A percentile compares a stretch with the other conserved stretches of the same genome.
Evolutionary conservation across 169 alveolate genomes (phyloP).

Genomic region (Prorocentrum cordatum): DNA sequence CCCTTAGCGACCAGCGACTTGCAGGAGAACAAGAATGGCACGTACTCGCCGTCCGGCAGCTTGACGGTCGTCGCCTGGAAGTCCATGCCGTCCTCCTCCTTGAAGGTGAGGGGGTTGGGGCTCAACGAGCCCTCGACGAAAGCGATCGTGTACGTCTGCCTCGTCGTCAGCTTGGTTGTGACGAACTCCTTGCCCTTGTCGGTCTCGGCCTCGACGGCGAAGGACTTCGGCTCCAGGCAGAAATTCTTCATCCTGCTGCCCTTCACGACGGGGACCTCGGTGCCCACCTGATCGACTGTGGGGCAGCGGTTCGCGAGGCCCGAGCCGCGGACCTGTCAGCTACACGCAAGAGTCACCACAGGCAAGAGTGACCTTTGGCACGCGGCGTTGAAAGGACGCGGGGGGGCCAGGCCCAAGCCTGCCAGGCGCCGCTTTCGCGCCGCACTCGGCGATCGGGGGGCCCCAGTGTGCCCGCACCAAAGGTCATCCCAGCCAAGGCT

Average conservation of each 20-base stretch:
- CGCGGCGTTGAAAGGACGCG: too few relatives aligned
- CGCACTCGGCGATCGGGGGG: too few relatives aligned
- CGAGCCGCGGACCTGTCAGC: slow-evolving; percentile 7
- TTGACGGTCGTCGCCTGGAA: slow-evolving; percentile 31
- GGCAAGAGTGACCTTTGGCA: too few relatives aligned
- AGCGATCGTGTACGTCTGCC: slow-evolving; percentile 17
- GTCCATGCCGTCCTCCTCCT: slow-evolving; percentile 49
- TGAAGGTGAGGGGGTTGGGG: background rate
- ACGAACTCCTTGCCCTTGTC: slow-evolving; percentile 23
- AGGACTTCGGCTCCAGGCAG: slow-evolving; percentile 26
- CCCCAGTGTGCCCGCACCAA: too few relatives aligned
- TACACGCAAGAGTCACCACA: too few relatives aligned
- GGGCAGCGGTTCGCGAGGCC: slow-evolving; percentile 49
- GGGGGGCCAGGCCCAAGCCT: too few relatives aligned
- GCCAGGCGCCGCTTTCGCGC: too few relatives aligned
- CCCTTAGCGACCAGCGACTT: slow-evolving; percentile 21
- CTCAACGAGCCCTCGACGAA: slow-evolving; percentile 4
- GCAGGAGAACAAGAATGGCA: background rate
- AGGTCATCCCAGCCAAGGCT: too few relatives aligned
- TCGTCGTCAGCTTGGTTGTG: slow-evolving; percentile 11
- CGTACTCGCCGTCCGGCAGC: slow-evolving; percentile 40
- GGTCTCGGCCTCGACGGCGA: background rate
- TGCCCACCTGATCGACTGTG: slow-evolving; percentile 12
- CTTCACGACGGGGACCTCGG: slow-evolving; percentile 30
- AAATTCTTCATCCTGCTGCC: background rate